phyloP scores from a whole-genome alignment of 2,329 filamentous ascomycete species.

The Pestalotiopsis fici region DNA sequence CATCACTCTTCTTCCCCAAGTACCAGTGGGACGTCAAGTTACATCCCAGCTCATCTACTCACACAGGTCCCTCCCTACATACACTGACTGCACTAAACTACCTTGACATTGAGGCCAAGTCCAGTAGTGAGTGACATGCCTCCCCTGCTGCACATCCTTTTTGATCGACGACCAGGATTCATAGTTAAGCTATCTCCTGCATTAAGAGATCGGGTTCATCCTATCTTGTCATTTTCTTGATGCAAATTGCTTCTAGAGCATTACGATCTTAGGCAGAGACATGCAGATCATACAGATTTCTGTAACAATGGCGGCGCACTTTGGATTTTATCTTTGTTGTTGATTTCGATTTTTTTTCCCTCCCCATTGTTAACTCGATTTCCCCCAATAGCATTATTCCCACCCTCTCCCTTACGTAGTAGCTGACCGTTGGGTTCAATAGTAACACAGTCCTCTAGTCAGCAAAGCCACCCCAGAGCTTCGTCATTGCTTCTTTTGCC shows the following conservation, averaged over 20 bases:
- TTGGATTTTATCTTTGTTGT: not conserved
- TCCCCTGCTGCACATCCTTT: slow-evolving; percentile 11
- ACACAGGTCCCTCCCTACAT: not conserved
- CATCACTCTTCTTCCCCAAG: not conserved
- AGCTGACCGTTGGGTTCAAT: slow-evolving; percentile 1
- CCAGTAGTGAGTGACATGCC: not conserved
- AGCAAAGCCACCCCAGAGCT: not conserved
- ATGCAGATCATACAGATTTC: slow-evolving; percentile 4
- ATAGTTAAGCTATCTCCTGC: not conserved
- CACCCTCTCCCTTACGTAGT: not conserved
- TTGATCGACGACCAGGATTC: slow-evolving; percentile 11
- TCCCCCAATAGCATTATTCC: not conserved
- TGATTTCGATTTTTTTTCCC: no score
- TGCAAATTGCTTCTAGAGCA: slow-evolving; percentile 8
- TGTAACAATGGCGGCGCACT: not conserved
- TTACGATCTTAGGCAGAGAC: slow-evolving; percentile 3
- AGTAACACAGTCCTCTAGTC: not conserved
- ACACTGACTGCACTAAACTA: not conserved
- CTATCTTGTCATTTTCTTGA: slow-evolving; percentile 1
- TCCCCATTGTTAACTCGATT: not conserved
- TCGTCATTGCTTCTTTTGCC: not conserved
- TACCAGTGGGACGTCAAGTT: not conserved
- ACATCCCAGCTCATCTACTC: not conserved
- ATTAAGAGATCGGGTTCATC: slow-evolving; percentile 7
- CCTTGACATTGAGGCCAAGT: not conserved